Evolutionary conservation across 2,329 filamentous ascomycete species (phyloP).

Genomic region (Blumeriella jaapii): DNA sequence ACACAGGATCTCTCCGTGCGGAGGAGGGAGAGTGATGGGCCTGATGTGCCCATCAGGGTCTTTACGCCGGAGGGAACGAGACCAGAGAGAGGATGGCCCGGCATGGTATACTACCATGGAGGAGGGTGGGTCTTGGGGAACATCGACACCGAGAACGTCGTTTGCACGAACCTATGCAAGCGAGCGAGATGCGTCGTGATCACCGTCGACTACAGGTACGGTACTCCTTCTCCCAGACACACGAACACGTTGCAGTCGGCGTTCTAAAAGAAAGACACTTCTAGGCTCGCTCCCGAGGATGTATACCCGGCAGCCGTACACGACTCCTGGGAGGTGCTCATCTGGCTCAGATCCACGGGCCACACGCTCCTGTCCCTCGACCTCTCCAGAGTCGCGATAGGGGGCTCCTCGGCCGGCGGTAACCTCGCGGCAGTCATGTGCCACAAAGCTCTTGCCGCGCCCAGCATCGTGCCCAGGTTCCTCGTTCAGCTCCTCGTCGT

Average conservation of each 20-base stretch:
- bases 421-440: constrained; percentile 42
- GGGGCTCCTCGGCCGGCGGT: constrained; percentile 40
- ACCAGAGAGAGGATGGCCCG: constrained; percentile 40
- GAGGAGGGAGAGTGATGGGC: constrained; percentile 33
- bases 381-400: constrained; percentile 33
- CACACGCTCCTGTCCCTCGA: constrained; percentile 29
- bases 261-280: background rate
- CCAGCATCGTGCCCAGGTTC: constrained; percentile 29
- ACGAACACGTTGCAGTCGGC: background rate
- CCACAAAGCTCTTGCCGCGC: constrained; percentile 31
- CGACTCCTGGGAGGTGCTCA: constrained; percentile 43
- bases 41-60: constrained; percentile 35
- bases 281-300: constrained; percentile 43
- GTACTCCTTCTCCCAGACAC: background rate
- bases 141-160: constrained; percentile 45
- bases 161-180: constrained; percentile 42
- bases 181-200: constrained; percentile 40
- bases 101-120: constrained; percentile 45
- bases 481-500: constrained; percentile 42
- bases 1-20: constrained; percentile 17
- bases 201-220: constrained; percentile 42
- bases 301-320: constrained; percentile 45
- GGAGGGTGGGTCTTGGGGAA: constrained; percentile 48
- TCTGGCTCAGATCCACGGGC: constrained; percentile 31
- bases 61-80: constrained; percentile 37